Conservation (phyloP, 208 protist species). For the Herpetomonas samuelpessoai region DNA sequence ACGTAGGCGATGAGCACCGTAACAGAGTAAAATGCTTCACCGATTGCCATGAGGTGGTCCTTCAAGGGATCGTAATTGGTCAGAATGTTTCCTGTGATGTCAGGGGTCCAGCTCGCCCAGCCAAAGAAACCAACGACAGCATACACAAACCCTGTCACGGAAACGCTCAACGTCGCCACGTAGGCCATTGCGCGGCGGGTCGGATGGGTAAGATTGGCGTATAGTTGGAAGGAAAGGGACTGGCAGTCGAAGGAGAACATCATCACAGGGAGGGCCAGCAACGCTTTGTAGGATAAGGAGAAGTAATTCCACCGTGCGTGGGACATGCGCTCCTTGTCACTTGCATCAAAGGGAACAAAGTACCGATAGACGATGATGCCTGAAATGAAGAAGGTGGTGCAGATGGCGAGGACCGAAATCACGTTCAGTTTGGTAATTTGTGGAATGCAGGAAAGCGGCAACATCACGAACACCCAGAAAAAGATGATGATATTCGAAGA, state of each 20-base stretch:
- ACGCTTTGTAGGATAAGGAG: conserved; percentile 27
- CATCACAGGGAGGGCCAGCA: conserved; percentile 56
- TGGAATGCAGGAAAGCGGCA: conserved; percentile 58
- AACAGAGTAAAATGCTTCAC: conserved; percentile 47
- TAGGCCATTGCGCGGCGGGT: conserved; percentile 38
- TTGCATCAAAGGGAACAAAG: conserved; percentile 29
- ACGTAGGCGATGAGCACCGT: conserved; percentile 62
- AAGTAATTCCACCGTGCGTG: conserved; percentile 29
- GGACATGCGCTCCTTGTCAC: background rate
- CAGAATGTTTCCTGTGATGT: conserved; percentile 70
- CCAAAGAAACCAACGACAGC: conserved; percentile 59
- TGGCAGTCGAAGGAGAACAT: conserved; percentile 81
- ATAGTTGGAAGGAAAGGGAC: conserved; percentile 65
- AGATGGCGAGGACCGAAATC: conserved; percentile 47
- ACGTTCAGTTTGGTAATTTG: conserved; percentile 41
- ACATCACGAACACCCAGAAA: conserved; percentile 47
- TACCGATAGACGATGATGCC: conserved; percentile 62
- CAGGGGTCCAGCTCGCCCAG: conserved; percentile 37
- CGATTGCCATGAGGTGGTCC: conserved; percentile 44
- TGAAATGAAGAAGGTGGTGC: conserved; percentile 50
- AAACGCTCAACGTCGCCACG: conserved; percentile 47
- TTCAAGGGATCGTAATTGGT: conserved; percentile 59
- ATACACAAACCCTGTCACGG: conserved; percentile 51
- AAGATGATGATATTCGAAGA: conserved; percentile 38
- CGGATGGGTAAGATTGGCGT: conserved; percentile 24